A percentile compares a stretch with the other conserved stretches of the same genome.
phyloP scores from a whole-genome alignment of 306 rosid species.

The Cicer chorassanicum region DNA sequence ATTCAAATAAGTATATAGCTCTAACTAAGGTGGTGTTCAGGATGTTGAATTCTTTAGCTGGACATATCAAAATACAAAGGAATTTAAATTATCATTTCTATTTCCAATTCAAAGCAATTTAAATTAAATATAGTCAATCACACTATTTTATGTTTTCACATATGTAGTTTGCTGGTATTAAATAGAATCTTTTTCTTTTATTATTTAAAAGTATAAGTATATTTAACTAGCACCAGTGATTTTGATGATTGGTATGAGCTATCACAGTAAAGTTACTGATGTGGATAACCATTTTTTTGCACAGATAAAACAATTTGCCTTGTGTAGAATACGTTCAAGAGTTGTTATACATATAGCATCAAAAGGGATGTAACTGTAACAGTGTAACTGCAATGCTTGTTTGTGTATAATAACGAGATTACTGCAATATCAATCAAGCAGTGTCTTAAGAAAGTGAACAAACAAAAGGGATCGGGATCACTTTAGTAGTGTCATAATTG shows the following conservation, averaged over 20 bases:
- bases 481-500: slow-evolving; percentile 43
- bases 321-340: slow-evolving; percentile 37
- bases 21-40: too few relatives aligned
- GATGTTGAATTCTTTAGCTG: too few relatives aligned
- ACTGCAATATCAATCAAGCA: slow-evolving; percentile 43
- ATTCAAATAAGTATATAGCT: too few relatives aligned
- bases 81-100: too few relatives aligned
- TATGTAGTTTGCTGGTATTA: slow-evolving; percentile 49
- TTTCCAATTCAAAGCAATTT: too few relatives aligned
- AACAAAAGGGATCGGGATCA: neutral
- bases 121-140: too few relatives aligned
- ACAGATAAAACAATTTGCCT: slow-evolving; percentile 39
- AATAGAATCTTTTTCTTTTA: slow-evolving; percentile 32
- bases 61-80: too few relatives aligned
- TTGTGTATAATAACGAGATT: slow-evolving; percentile 17
- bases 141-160: slow-evolving; percentile 44
- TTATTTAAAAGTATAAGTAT: neutral
- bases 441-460: slow-evolving; percentile 51
- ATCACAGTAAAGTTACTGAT: slow-evolving; percentile 45
- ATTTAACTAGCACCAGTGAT: neutral
- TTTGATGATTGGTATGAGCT: slow-evolving; percentile 37
- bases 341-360: slow-evolving; percentile 39
- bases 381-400: slow-evolving; percentile 24
- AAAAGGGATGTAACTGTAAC: slow-evolving; percentile 36
- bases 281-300: slow-evolving; percentile 44